Evolutionary conservation across 768 basidiomycete genomes (phyloP), one percentile per base, ranked within the genome.

Genomic region (Leccinum disarticulatum): DNA sequence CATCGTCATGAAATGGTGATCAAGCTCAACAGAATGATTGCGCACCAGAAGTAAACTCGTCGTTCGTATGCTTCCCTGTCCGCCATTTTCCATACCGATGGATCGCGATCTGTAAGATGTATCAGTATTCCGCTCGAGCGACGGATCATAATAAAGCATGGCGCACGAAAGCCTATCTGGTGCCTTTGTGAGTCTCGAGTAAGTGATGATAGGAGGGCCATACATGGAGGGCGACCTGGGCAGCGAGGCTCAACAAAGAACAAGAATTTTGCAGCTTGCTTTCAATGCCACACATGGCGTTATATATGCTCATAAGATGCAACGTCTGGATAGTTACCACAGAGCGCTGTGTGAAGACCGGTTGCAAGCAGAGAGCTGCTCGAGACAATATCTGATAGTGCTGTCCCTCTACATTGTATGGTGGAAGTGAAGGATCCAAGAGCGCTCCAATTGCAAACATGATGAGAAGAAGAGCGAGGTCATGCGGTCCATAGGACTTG

Each of bases 241-340:
- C 72, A 35, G 82, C 80, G 56, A 84, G 70, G 60, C 79, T 78
- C 33, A 83, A 74, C 36, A 83, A 67, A 30, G 75, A 69, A 62
- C 78, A 82, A 0, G 78, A 80, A 33, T 77, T 72, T 59, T 81
- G 81, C 13, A 82, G 63, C 64, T 82, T 83, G 52, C 73, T 73
- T 62, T 83, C 81, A 62, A 81, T 77, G 30, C 81, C 81, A 63
- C 81, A 81, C 76, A 83, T 76, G 49, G 81, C 81, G 60, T 81
- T 80, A 70, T 81, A 83, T 36, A 82, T 74, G 59, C 81, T 82
- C 79, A 82, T 82, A 31, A 83, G 72, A 69, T 82, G 79, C 31
- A 83, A 61, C 52, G 76, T 76, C 70, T 83, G 80, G 61, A 82
- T 69, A 13, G 81, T 82, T 30, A 78, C 76, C 33, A 82, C 63